Base-by-base conservation (phyloP, 2,329 filamentous ascomycete genomes). In the Aureobasidium zeae region DNA sequence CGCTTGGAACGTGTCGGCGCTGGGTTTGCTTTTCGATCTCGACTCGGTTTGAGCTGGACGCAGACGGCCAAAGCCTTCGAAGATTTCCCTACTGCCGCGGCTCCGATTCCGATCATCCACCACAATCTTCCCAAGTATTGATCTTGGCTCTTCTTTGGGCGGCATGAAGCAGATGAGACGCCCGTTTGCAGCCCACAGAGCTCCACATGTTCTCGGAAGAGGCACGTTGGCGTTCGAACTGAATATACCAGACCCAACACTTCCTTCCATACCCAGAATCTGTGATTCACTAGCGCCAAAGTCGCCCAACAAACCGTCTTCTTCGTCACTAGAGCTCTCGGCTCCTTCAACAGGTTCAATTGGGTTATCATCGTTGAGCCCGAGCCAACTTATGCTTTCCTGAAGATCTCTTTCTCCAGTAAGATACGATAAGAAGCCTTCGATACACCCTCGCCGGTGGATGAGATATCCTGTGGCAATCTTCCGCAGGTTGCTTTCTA, bases 241-340 rank as follows among this genome's bases (percentile, higher is more conserved):
- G 49, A 76, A 66, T 15, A 71, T 60, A 45, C 72, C 72, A 46
- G 72, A 67, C 20, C 62, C 69, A 48, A 70, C 68, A 15, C 49
- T 50, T 6, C 53, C 51, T 10, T 51, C 53, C 42, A 59, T 41
- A 16, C 30, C 37, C 10, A 50, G 21, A 10, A 35, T 44, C 35
- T 50, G 63, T 16, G 59, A 63, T 43, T 65, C 62, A 3, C 45
- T 60, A 59, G 55, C 64, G 49, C 12, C 63, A 61, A 44, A 68
- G 58, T 57, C 60, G 33, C 58, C 57, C 31, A 57, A 56, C 24
- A 53, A 49, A 37, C 43, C 52, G 39, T 50, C 54, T 31, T 57
- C 55, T 46, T 66, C 63, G 46, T 63, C 65, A 54, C 84, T 93
- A 3, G 86, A 95, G 52, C 85, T 89, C 51, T 91, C 86, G 19